These are phyloP conservation scores for Chalciporus piperatoides DNA, from an alignment of 1,284 basidiomycete species.

Conservation along the genomic window DNA sequence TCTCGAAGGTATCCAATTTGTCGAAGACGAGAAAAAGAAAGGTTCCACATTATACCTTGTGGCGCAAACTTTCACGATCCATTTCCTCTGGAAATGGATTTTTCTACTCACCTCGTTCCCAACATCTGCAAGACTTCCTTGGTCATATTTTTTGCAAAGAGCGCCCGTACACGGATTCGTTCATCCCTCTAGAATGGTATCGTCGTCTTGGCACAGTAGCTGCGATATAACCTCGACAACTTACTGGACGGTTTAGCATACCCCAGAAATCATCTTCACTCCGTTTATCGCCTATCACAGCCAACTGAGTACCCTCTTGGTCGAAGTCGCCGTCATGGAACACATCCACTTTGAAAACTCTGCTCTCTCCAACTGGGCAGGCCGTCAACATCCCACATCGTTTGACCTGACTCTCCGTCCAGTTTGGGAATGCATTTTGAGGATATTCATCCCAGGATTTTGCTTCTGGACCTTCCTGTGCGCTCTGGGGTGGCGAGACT, in stretches of 20 bases:
- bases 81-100: background rate
- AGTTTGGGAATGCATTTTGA: slow-evolving; percentile 49
- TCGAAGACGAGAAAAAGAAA: slow-evolving; percentile 55
- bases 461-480: background rate
- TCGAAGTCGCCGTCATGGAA: slow-evolving; percentile 36
- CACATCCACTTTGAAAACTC: slow-evolving; percentile 43
- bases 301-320: background rate
- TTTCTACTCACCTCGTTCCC: slow-evolving; percentile 39
- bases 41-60: slow-evolving; percentile 42
- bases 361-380: slow-evolving; percentile 28
- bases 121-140: slow-evolving; percentile 50
- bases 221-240: slow-evolving; percentile 4
- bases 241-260: slow-evolving; percentile 20
- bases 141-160: slow-evolving; percentile 49
- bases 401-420: slow-evolving; percentile 46
- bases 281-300: slow-evolving; percentile 17
- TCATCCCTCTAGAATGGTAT: slow-evolving; percentile 31
- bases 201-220: background rate
- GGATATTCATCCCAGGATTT: slow-evolving; percentile 45
- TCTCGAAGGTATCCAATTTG: slow-evolving; percentile 54
- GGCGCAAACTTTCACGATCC: background rate
- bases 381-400: slow-evolving; percentile 39
- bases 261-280: slow-evolving; percentile 39
- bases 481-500: background rate
- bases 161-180: slow-evolving; percentile 40